Percentiles rank a stretch among this genome's conserved stretches.
These are phyloP conservation scores for Gossypium schwendimanii DNA, from an alignment of 441 rosid genomes.

Conservation along the genomic window DNA sequence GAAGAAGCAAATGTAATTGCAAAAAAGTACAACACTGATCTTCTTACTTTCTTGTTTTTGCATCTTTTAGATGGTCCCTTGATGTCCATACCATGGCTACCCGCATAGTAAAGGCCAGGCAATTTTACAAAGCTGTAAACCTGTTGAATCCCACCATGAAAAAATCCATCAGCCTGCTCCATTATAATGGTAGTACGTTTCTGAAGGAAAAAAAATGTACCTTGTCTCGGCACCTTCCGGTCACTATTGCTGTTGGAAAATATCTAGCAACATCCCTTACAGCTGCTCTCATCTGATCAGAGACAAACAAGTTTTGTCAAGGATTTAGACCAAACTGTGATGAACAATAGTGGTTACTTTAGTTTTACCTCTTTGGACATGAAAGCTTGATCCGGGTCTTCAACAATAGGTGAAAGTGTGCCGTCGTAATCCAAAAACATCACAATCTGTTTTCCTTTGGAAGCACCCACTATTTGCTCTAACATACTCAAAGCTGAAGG, in stretches of 20 bases:
- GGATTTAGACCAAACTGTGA: neutral
- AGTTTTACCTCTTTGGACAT: slow-evolving; percentile 43
- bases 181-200: neutral
- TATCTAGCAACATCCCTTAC: slow-evolving; percentile 43
- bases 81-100: slow-evolving; percentile 77
- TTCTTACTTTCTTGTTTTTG: slow-evolving; percentile 27
- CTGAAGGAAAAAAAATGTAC: slow-evolving; percentile 26
- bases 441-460: slow-evolving; percentile 48
- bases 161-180: neutral
- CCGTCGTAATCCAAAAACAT: slow-evolving; percentile 74
- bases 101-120: slow-evolving; percentile 54
- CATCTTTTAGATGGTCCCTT: slow-evolving; percentile 42
- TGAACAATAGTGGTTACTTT: neutral
- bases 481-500: slow-evolving; percentile 57
- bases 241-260: slow-evolving; percentile 68
- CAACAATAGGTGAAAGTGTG: slow-evolving; percentile 61
- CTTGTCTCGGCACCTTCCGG: slow-evolving; percentile 63
- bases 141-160: slow-evolving; percentile 20
- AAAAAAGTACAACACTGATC: too few species aligned
- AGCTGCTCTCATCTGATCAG: slow-evolving; percentile 46
- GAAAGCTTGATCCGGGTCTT: slow-evolving; percentile 64
- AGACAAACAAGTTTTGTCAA: neutral
- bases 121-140: slow-evolving; percentile 55
- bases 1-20: neutral
- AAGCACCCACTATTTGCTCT: slow-evolving; percentile 36